Conservation (phyloP, 2,329 filamentous ascomycete genomes). For the Penicillium sp. region DNA sequence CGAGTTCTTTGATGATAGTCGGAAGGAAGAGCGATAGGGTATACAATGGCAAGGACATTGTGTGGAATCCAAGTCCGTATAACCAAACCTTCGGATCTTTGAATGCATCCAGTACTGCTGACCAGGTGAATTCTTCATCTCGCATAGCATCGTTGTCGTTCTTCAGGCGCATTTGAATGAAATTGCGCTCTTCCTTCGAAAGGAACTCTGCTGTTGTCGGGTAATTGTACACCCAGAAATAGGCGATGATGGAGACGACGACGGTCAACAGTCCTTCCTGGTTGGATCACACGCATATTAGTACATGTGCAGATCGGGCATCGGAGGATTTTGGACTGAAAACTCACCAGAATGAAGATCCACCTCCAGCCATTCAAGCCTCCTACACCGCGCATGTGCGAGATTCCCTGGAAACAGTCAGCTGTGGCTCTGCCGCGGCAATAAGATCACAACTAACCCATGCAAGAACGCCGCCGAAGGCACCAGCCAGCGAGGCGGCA, state of each 20-base stretch:
- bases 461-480: constrained; percentile 60
- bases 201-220: constrained; percentile 43
- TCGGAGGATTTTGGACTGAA: neutral
- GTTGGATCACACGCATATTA: neutral
- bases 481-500: constrained; percentile 55
- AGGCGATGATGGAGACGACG: constrained; percentile 43
- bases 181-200: constrained; percentile 51
- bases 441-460: constrained; percentile 31
- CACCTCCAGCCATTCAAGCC: constrained; percentile 59
- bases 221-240: constrained; percentile 44
- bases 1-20: constrained; percentile 44
- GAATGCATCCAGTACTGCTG: constrained; percentile 59
- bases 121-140: constrained; percentile 66
- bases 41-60: constrained; percentile 58
- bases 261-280: constrained; percentile 68
- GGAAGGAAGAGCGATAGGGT: constrained; percentile 42
- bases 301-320: neutral
- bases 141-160: constrained; percentile 67
- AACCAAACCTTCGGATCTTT: constrained; percentile 47
- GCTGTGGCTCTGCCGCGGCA: neutral
- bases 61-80: constrained; percentile 19
- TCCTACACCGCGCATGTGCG: constrained; percentile 46
- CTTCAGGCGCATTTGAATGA: constrained; percentile 60
- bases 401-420: constrained; percentile 43
- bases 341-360: constrained; percentile 56